Evolutionary conservation across 2,329 filamentous ascomycete genomes (phyloP).

Genomic region (Colletotrichum coccodes): DNA sequence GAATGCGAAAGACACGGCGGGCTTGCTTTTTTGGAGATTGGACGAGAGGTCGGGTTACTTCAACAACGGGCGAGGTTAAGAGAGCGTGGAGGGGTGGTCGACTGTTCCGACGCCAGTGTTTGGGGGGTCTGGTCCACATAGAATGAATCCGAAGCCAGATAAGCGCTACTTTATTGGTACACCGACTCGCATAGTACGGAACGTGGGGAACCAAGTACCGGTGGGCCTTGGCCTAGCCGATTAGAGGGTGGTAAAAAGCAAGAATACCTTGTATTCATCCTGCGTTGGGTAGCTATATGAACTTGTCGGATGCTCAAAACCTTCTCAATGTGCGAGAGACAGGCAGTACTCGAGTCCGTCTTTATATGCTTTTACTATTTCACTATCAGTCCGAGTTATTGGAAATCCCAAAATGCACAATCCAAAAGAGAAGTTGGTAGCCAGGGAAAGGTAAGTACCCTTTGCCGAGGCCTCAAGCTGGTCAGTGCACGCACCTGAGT

Average conservation of each 20-base stretch:
- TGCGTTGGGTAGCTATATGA: background rate
- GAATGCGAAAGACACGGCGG: background rate
- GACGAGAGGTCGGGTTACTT: conserved; percentile 28
- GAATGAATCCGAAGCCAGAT: conserved; percentile 18
- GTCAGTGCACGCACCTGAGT: background rate
- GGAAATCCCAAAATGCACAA: no score
- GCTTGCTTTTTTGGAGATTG: conserved; percentile 17
- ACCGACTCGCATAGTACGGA: background rate
- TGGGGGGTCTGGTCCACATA: background rate
- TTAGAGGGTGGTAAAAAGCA: background rate
- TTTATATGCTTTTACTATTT: background rate
- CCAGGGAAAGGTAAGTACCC: background rate
- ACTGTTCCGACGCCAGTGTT: background rate
- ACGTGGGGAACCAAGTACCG: background rate
- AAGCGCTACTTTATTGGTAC: conserved; percentile 14
- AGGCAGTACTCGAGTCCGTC: background rate
- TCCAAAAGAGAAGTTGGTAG: no score
- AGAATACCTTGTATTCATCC: background rate
- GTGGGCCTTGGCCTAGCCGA: conserved; percentile 12
- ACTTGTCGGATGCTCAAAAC: no score
- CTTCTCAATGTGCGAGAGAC: background rate
- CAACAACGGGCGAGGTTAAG: conserved; percentile 14
- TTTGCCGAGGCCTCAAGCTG: background rate
- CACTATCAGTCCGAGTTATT: background rate
- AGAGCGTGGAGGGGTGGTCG: conserved; percentile 13